Evolutionary conservation across 805 yeast species (phyloP).

Genomic region (Candida wancherniae): DNA sequence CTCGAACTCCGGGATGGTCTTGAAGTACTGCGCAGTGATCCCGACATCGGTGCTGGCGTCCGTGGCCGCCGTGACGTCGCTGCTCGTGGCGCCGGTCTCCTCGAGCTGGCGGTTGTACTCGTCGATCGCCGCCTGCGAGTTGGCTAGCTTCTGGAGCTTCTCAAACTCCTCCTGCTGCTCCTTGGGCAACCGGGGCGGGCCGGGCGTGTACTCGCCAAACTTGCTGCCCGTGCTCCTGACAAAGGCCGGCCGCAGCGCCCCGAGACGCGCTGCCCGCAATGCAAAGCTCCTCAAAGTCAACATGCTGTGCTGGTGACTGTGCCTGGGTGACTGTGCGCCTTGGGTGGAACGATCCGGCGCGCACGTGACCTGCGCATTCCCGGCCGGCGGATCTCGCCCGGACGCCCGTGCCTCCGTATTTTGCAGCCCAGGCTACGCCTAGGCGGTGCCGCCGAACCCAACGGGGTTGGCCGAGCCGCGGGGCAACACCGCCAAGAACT

Average conservation of each 20-base stretch:
- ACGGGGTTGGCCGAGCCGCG: constrained; percentile 39
- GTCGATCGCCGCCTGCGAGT: constrained; percentile 71
- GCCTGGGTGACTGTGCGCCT: no score
- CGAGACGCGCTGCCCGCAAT: no score
- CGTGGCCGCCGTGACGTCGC: constrained; percentile 20
- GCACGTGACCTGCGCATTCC: no score
- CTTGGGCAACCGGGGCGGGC: constrained; percentile 71
- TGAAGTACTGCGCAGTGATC: constrained; percentile 63
- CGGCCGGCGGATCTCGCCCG: no score
- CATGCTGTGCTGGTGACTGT: no score
- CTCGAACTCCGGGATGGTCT: constrained; percentile 89
- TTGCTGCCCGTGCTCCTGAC: constrained; percentile 13
- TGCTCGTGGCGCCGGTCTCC: constrained; percentile 14
- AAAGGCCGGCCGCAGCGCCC: no score
- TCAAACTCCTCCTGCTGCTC: constrained; percentile 92
- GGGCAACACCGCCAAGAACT: constrained; percentile 62
- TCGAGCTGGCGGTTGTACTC: constrained; percentile 54
- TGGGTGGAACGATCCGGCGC: no score
- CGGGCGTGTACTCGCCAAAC: constrained; percentile 24
- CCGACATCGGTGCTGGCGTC: constrained; percentile 51
- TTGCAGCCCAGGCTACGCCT: no score
- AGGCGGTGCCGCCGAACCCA: constrained; percentile 43
- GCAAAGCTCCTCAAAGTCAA: no score
- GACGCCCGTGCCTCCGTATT: no score
- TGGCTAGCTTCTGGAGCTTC: constrained; percentile 72